Evolutionary conservation across 257 asterid genomes (phyloP), one percentile per base, ranked within the genome.

Genomic region (Solanum chmielewskii): DNA sequence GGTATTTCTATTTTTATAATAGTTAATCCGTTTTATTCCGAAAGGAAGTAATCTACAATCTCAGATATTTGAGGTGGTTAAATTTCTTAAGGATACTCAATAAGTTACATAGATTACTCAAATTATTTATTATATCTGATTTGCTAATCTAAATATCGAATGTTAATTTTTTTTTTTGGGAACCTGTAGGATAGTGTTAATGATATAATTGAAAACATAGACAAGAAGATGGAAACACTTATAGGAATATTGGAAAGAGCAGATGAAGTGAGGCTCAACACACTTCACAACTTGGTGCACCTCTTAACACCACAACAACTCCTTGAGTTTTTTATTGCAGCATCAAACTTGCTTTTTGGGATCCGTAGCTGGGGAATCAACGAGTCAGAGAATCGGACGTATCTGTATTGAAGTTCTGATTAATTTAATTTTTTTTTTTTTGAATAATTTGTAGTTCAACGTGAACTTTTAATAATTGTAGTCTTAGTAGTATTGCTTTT

Each of bases 281-380:
- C 99, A 1, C 87, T 94, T 1, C 85, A 84, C 60, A 91, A 82
- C 42, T 35, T 96, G 91, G 93, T 94, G 87, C 95, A 95, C 83
- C 83, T 95, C 85, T 89, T 96, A 76, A 92, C 97, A 44, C 91
- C 95, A 31, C 91, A 88, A 71, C 99, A 95, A 88, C 94, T 94
- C 59, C 95, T 91, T 75, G 94, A 94, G 94, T 94, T 93, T 91
- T 60, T 96, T 87, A 90, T 95, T 18, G 95, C 95, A 0, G 97
- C 97, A 4, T 91, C 94, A 0, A 91, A 93, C 52, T 89, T 96
- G 16, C 95, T 93, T 23, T 91, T 92, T 37, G 98, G 97, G 7
- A 89, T 96, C 25, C 96, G 88, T 9, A 90, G 80, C 0, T 94
- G 97, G 98, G 99, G 99, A 2, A 82, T 88, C 93, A 82, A 73